phyloP scores from a whole-genome alignment of 306 rosid genomes.

The Medicago ruthenica region DNA sequence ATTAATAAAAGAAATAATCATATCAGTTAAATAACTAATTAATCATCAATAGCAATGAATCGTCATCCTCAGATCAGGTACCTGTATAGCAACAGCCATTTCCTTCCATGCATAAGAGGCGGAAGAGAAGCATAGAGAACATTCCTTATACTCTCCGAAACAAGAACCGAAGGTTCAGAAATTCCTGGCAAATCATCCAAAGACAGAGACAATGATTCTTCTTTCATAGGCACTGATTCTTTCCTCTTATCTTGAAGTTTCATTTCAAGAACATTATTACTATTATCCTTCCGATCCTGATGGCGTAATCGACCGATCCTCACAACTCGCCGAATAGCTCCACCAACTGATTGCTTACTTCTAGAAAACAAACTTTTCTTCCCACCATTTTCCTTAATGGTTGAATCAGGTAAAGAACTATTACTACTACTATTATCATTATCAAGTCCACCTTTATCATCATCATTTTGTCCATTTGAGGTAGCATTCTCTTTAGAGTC shows the following conservation, averaged over 20 bases:
- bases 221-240: neutral
- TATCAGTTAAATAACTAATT: neutral
- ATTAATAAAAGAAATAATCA: neutral
- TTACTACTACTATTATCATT: neutral
- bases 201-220: slow-evolving; percentile 9
- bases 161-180: slow-evolving; percentile 82
- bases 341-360: slow-evolving; percentile 74
- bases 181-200: slow-evolving; percentile 57
- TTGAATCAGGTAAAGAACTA: slow-evolving; percentile 45
- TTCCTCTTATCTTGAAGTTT: slow-evolving; percentile 21
- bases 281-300: slow-evolving; percentile 54
- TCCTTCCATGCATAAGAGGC: slow-evolving; percentile 85
- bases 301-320: slow-evolving; percentile 64
- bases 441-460: slow-evolving; percentile 46
- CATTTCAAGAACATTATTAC: slow-evolving; percentile 34
- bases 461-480: slow-evolving; percentile 49
- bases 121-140: slow-evolving; percentile 82
- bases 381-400: slow-evolving; percentile 58
- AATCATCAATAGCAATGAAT: slow-evolving; percentile 5
- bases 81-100: slow-evolving; percentile 91
- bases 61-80: slow-evolving; percentile 36
- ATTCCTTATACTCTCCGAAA: slow-evolving; percentile 61
- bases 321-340: slow-evolving; percentile 62
- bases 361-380: slow-evolving; percentile 73
- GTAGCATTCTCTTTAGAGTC: slow-evolving; percentile 52